Evolutionary conservation across 2,329 filamentous ascomycete genomes (phyloP).

Genomic region (Pezicula carpinea): DNA sequence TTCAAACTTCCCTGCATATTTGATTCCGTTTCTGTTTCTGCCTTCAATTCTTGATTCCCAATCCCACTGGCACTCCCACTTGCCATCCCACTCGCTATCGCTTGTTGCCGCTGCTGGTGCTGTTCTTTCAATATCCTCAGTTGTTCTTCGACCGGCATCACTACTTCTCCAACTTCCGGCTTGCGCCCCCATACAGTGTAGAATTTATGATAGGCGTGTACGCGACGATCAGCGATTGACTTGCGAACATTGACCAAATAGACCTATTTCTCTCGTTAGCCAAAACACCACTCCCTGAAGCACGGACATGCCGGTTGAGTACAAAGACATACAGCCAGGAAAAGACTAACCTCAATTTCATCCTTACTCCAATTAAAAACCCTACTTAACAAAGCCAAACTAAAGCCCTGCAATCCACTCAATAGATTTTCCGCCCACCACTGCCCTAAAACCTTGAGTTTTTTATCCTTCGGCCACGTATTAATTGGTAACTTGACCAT

Average conservation of each 20-base stretch:
- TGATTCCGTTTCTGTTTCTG: too few relatives aligned
- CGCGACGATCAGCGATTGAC: conserved; percentile 6
- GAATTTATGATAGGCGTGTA: conserved; percentile 10
- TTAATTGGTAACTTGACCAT: conserved; percentile 44
- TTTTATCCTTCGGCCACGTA: conserved; percentile 40
- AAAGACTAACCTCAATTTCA: conserved; percentile 10
- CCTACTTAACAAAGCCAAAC: conserved; percentile 9
- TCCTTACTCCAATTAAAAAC: conserved; percentile 11
- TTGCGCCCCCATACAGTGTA: conserved; percentile 11
- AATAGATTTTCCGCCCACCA: conserved; percentile 10
- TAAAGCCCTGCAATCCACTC: conserved; percentile 8
- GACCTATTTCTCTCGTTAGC: neutral
- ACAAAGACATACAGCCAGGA: neutral
- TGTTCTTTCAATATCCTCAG: neutral
- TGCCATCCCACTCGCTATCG: too few relatives aligned
- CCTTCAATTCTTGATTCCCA: too few relatives aligned
- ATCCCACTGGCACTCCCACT: too few relatives aligned
- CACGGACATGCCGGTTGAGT: neutral
- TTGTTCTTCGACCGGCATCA: neutral
- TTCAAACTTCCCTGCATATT: too few relatives aligned
- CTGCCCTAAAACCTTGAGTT: neutral
- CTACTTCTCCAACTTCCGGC: neutral
- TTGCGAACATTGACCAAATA: conserved; percentile 7
- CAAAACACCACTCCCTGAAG: neutral
- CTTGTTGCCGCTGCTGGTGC: neutral